Percentiles rank a stretch among this genome's conserved stretches.
These are phyloP conservation scores for Scheffersomyces illinoinensis DNA, from an alignment of 1,139 yeast species.

Conservation along the genomic window DNA sequence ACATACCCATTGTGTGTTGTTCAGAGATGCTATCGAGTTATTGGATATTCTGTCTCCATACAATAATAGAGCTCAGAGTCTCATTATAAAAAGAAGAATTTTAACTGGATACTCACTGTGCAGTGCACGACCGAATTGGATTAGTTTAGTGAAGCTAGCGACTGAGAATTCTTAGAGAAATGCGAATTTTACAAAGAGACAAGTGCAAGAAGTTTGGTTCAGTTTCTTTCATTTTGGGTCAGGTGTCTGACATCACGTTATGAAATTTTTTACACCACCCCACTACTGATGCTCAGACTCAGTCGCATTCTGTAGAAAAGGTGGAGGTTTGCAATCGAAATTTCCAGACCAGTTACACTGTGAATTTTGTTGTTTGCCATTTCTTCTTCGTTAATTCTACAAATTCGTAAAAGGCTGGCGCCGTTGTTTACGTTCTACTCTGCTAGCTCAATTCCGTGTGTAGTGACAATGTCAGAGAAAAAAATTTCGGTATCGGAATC, in stretches of 20 bases:
- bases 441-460: neutral
- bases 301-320: neutral
- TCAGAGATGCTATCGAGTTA: neutral
- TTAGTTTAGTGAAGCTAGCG: neutral
- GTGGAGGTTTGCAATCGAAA: neutral
- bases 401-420: neutral
- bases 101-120: constrained; percentile 18
- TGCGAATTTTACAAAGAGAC: neutral
- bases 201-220: neutral
- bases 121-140: constrained; percentile 1
- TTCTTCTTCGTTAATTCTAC: neutral
- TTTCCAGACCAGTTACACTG: neutral
- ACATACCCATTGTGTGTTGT: constrained; percentile 8
- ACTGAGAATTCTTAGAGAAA: neutral
- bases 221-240: neutral
- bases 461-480: neutral
- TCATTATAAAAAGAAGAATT: constrained; percentile 19
- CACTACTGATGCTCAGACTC: neutral
- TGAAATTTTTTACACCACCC: neutral
- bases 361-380: neutral
- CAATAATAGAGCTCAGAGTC: neutral
- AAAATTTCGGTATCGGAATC: neutral
- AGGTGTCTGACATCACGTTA: neutral
- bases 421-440: neutral
- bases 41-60: neutral